These are phyloP conservation scores for Odonthalia washingtoniensis DNA, from an alignment of 31 red algal genomes.

Conservation along the genomic window DNA sequence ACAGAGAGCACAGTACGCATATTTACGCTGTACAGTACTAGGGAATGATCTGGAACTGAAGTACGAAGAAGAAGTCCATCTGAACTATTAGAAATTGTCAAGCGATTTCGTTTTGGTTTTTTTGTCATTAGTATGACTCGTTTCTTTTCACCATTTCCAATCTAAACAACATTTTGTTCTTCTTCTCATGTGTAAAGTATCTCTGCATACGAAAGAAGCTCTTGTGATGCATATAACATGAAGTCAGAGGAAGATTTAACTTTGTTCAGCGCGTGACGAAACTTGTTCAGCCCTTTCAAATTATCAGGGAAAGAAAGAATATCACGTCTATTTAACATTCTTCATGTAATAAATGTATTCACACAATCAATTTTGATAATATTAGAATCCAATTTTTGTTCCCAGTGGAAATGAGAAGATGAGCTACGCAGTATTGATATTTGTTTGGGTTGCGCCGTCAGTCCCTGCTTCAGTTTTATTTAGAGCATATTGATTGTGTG, in stretches of 20 bases:
- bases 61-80: not conserved
- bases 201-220: constrained; percentile 21
- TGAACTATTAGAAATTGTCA: constrained; percentile 1
- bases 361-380: constrained; percentile 31
- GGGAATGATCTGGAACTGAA: constrained; percentile 5
- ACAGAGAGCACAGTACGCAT: constrained; percentile 22
- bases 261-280: constrained; percentile 37
- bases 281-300: constrained; percentile 31
- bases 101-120: not conserved
- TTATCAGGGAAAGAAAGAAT: not conserved
- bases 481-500: constrained; percentile 31
- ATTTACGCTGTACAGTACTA: constrained; percentile 6
- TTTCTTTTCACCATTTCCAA: not conserved
- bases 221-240: constrained; percentile 41
- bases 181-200: not conserved
- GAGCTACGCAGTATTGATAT: constrained; percentile 23
- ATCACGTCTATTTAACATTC: no score
- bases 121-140: not conserved
- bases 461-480: constrained; percentile 43
- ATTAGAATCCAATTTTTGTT: constrained; percentile 47
- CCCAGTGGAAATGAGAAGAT: constrained; percentile 53
- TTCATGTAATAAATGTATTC: constrained; percentile 50
- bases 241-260: no score
- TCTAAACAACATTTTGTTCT: not conserved
- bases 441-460: constrained; percentile 48